These are phyloP conservation scores for Botrytis aclada DNA, from an alignment of 2,329 filamentous ascomycete species.

Conservation along the genomic window DNA sequence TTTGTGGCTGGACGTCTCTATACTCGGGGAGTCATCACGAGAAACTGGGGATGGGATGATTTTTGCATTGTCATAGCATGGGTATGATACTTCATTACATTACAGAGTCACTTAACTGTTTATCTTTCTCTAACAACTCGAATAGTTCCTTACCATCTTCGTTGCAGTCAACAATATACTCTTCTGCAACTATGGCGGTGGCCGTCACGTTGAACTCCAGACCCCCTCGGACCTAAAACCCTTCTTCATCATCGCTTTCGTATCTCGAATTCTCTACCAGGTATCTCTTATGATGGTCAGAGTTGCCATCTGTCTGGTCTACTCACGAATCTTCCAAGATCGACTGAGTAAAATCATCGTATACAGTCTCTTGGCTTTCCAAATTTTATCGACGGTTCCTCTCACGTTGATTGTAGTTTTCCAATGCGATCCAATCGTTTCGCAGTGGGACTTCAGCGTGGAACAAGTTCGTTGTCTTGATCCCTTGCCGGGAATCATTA, in stretches of 20 bases:
- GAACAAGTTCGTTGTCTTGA: not conserved
- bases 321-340: conserved; percentile 8
- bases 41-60: conserved; percentile 6
- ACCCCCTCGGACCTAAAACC: not conserved
- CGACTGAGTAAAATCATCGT: not conserved
- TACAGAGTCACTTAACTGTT: not conserved
- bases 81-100: not conserved
- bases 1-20: conserved; percentile 8
- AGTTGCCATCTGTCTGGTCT: not conserved
- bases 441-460: not conserved
- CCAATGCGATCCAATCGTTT: not conserved
- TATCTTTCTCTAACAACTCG: not conserved
- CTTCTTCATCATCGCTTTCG: not conserved
- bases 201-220: not conserved
- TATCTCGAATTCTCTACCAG: conserved; percentile 2
- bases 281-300: not conserved
- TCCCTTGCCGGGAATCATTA: not conserved
- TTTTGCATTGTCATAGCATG: not conserved
- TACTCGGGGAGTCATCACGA: conserved; percentile 1
- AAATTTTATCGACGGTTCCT: not conserved
- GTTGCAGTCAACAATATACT: not conserved
- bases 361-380: not conserved
- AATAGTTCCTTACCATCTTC: not conserved
- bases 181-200: not conserved
- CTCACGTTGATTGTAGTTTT: not conserved